Conservation (phyloP, 495 filamentous ascomycete species). For the Coniosporium apollinis region DNA sequence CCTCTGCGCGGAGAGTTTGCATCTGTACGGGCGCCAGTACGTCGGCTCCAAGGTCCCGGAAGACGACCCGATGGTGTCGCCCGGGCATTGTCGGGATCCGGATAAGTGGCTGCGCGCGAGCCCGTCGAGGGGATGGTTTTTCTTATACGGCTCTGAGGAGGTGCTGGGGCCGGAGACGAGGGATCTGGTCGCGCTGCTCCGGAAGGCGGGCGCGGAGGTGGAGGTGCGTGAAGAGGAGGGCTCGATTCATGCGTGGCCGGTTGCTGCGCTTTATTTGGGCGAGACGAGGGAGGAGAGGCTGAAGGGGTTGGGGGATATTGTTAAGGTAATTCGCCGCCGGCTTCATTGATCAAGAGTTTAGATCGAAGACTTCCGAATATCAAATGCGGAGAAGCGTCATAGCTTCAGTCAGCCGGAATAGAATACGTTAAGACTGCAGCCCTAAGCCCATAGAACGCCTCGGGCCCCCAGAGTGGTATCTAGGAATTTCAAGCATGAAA, state of each 20-base stretch:
- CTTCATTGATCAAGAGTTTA: too few species aligned
- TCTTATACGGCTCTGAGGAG: slow-evolving; percentile 55
- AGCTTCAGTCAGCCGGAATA: too few species aligned
- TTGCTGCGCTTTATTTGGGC: slow-evolving; percentile 51
- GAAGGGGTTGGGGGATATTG: slow-evolving; percentile 39
- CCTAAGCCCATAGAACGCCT: too few species aligned
- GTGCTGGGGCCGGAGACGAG: slow-evolving; percentile 49
- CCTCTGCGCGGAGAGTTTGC: slow-evolving; percentile 35
- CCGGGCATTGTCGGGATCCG: slow-evolving; percentile 46
- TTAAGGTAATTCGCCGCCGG: slow-evolving; percentile 25
- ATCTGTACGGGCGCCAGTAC: slow-evolving; percentile 48
- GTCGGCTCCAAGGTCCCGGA: slow-evolving; percentile 29
- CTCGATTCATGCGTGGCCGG: slow-evolving; percentile 65
- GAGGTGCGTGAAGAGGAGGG: slow-evolving; percentile 35
- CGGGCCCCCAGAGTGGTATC: too few species aligned
- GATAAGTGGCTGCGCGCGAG: slow-evolving; percentile 43
- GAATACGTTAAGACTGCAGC: too few species aligned
- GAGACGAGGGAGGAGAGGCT: slow-evolving; percentile 35
- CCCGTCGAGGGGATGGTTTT: slow-evolving; percentile 40
- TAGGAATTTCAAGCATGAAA: too few species aligned
- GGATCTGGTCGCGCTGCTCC: slow-evolving; percentile 31
- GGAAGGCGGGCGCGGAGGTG: slow-evolving; percentile 30
- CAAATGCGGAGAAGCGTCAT: too few species aligned
- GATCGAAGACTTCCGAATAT: too few species aligned
- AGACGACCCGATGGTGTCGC: slow-evolving; percentile 44